A percentile compares a stretch with the other conserved stretches of the same genome.
phyloP scores from a whole-genome alignment of 1,139 yeast genomes.

The Sugiyamaella grinbergsii region DNA sequence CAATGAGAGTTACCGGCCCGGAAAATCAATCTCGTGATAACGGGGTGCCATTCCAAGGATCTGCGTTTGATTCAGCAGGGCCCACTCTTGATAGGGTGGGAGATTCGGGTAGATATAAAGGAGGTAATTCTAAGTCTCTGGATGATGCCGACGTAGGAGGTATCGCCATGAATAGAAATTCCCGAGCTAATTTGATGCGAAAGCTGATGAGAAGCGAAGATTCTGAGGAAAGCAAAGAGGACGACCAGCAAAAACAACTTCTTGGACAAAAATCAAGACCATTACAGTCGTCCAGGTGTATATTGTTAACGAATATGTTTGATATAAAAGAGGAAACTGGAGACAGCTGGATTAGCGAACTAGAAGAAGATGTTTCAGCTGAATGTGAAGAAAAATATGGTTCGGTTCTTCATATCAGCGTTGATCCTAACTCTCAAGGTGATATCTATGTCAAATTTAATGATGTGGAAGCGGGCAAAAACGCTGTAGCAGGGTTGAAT shows the following conservation, averaged over 20 bases:
- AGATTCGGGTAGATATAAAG: conserved; percentile 9
- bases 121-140: conserved; percentile 18
- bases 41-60: conserved; percentile 23
- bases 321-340: conserved; percentile 43
- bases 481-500: conserved; percentile 42
- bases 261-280: neutral
- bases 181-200: conserved; percentile 40
- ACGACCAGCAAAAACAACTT: neutral
- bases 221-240: conserved; percentile 1
- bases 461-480: conserved; percentile 35
- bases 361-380: conserved; percentile 43
- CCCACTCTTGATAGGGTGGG: neutral
- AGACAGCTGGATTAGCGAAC: conserved; percentile 42
- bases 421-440: conserved; percentile 41
- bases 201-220: conserved; percentile 44
- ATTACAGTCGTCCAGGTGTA: conserved; percentile 35
- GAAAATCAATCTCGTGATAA: conserved; percentile 33
- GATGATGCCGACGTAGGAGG: conserved; percentile 39
- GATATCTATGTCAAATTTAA: conserved; percentile 43
- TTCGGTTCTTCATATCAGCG: conserved; percentile 40
- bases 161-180: conserved; percentile 34
- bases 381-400: conserved; percentile 47
- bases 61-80: conserved; percentile 21
- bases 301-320: conserved; percentile 44
- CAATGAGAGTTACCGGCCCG: conserved; percentile 35